These are phyloP conservation scores for Mycocentrospora acerina DNA, from an alignment of 2,329 filamentous ascomycete genomes.

Conservation along the genomic window DNA sequence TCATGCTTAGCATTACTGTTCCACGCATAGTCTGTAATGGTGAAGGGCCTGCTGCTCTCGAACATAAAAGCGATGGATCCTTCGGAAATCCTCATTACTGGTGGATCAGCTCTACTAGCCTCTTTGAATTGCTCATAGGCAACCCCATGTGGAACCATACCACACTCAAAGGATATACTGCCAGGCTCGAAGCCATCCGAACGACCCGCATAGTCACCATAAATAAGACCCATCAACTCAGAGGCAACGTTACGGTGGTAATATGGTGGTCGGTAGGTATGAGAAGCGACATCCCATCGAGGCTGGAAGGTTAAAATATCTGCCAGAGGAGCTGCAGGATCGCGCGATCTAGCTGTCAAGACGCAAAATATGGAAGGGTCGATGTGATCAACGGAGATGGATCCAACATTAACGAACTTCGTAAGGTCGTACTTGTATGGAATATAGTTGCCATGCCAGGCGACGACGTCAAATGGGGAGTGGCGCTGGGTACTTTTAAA, in stretches of 20 bases:
- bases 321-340: slow-evolving; percentile 62
- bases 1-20: slow-evolving; percentile 49
- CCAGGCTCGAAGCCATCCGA: slow-evolving; percentile 60
- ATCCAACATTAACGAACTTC: slow-evolving; percentile 73
- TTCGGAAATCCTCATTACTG: slow-evolving; percentile 43
- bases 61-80: slow-evolving; percentile 67
- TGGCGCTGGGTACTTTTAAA: slow-evolving; percentile 68
- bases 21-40: slow-evolving; percentile 41
- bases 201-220: slow-evolving; percentile 56
- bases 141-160: slow-evolving; percentile 44
- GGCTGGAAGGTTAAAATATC: slow-evolving; percentile 68
- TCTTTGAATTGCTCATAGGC: background rate
- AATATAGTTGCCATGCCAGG: slow-evolving; percentile 75
- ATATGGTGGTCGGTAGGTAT: slow-evolving; percentile 55
- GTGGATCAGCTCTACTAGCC: slow-evolving; percentile 20
- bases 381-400: slow-evolving; percentile 73
- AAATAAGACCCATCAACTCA: slow-evolving; percentile 67
- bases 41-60: slow-evolving; percentile 50
- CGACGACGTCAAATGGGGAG: slow-evolving; percentile 76
- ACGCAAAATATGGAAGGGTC: slow-evolving; percentile 78
- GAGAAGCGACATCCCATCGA: slow-evolving; percentile 62
- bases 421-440: slow-evolving; percentile 82
- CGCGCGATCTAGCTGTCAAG: slow-evolving; percentile 59
- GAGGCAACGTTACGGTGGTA: slow-evolving; percentile 67
- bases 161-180: slow-evolving; percentile 43